Base-by-base conservation (phyloP, 495 filamentous ascomycete genomes). In the Penicillium manginii region DNA sequence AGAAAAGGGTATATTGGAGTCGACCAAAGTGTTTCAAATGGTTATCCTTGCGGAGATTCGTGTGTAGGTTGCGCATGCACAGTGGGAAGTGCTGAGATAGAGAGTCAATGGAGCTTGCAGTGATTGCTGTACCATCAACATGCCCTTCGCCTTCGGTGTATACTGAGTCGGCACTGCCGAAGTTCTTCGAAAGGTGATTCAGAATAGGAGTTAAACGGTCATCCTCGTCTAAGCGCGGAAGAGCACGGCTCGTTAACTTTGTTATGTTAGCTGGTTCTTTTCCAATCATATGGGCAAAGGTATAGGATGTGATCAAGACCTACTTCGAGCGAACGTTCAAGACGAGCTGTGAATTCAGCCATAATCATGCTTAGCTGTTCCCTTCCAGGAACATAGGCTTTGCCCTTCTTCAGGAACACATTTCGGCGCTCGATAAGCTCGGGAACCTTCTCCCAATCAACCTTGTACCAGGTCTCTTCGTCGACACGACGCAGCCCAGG, bases 151-250 rank as follows among this genome's bases (percentile, higher is more conserved):
- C 69, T 55, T 83, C 81, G 22, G 84, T 79, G 76, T 91, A 94
- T 35, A 85, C 82, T 4, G 90, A 86, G 61, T 97, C 93, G 9
- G 94, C 94, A 7, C 92, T 89, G 58, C 91, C 86, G 70, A 98
- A 98, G 73, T 92, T 93, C 68, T 92, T 90, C 37, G 90, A 91
- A 18, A 98, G 84, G 68, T 99, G 96, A 54, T 91, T 83, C 31
- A 99, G 83, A 69, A 99, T 98, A 0, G 96, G 96, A 1, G 90
- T 89, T 17, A 99, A 84, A 33, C 96, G 90, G 72, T 97, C 92
- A 69, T 99, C 94, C 78, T 99, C 96, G 66, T 99, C 96, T 17
- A 99, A 82, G 1, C 92, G 87, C 0, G 96, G 96, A 7, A 98
- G 82, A 4, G 92, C 92, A 43, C 93, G 88, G 26, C 91, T 88